Conservation (phyloP, 768 basidiomycete species). For the Termitomyces sp. region DNA sequence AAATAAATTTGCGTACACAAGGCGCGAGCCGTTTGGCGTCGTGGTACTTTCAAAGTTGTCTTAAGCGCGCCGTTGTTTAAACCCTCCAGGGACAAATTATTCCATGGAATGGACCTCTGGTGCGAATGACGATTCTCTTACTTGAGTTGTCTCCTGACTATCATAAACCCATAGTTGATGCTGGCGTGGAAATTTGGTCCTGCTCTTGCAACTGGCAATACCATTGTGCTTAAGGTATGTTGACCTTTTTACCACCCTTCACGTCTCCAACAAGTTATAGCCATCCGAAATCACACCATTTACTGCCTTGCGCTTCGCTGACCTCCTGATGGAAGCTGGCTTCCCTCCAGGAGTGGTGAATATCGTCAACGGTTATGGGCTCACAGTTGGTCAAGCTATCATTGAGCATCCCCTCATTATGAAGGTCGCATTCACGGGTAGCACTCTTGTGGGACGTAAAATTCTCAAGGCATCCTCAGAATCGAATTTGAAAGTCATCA, state of each 20-base stretch:
- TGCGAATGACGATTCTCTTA: background rate
- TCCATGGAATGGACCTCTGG: conserved; percentile 48
- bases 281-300: conserved; percentile 66
- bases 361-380: conserved; percentile 57
- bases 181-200: conserved; percentile 24
- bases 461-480: conserved; percentile 77
- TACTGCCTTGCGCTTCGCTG: conserved; percentile 44
- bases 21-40: conserved; percentile 55
- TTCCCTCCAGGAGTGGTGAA: conserved; percentile 72
- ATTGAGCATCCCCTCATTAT: conserved; percentile 49
- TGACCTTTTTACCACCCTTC: too few species aligned
- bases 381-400: conserved; percentile 58
- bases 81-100: conserved; percentile 39
- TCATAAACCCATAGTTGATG: conserved; percentile 15
- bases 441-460: conserved; percentile 72
- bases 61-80: background rate
- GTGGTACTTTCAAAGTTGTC: conserved; percentile 20
- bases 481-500: conserved; percentile 80
- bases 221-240: conserved; percentile 47
- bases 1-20: conserved; percentile 22
- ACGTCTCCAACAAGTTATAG: conserved; percentile 20
- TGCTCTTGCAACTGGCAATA: conserved; percentile 44
- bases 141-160: background rate
- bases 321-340: conserved; percentile 58
- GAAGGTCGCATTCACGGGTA: conserved; percentile 82